Evolutionary conservation across 2,329 filamentous ascomycete genomes (phyloP).

Genomic region (Botryosphaeria agaves): DNA sequence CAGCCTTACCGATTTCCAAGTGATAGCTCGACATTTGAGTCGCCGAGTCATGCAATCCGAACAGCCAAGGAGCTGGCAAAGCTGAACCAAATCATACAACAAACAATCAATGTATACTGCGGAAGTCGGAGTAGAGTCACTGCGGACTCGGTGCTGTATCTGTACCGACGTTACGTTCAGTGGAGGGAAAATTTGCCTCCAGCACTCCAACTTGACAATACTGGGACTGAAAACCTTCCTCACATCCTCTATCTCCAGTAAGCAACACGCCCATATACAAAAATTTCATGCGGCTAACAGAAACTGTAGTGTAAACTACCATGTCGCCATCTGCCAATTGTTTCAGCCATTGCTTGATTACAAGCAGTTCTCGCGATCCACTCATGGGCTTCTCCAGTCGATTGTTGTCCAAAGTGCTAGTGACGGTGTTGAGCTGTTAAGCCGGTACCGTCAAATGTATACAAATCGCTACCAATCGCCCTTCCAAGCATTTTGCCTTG

Average conservation of each 20-base stretch:
- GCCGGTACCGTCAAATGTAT: slow-evolving; percentile 7
- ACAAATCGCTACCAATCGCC: slow-evolving; percentile 9
- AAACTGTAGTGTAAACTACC: slow-evolving; percentile 12
- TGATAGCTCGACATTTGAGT: slow-evolving; percentile 6
- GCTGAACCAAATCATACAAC: slow-evolving; percentile 9
- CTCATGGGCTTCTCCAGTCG: slow-evolving; percentile 5
- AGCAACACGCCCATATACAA: no score
- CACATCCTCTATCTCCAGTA: slow-evolving; percentile 13
- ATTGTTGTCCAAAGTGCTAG: slow-evolving; percentile 7
- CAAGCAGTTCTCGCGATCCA: slow-evolving; percentile 4
- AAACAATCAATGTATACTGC: slow-evolving; percentile 9
- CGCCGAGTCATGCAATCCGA: slow-evolving; percentile 8
- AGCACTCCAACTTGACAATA: slow-evolving; percentile 4
- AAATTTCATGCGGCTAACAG: no score
- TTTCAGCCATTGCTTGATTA: slow-evolving; percentile 9
- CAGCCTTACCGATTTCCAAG: slow-evolving; percentile 9
- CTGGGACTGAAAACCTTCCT: slow-evolving; percentile 7
- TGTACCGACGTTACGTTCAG: slow-evolving; percentile 7
- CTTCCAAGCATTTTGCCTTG: slow-evolving; percentile 10
- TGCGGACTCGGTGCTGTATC: slow-evolving; percentile 6
- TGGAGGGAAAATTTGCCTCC: slow-evolving; percentile 10
- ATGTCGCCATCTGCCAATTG: slow-evolving; percentile 10
- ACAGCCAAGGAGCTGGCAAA: slow-evolving; percentile 8
- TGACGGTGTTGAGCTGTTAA: slow-evolving; percentile 8
- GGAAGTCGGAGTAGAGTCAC: slow-evolving; percentile 7